Conservation (phyloP, 2,329 filamentous ascomycete species). For the Balansia obtecta region DNA sequence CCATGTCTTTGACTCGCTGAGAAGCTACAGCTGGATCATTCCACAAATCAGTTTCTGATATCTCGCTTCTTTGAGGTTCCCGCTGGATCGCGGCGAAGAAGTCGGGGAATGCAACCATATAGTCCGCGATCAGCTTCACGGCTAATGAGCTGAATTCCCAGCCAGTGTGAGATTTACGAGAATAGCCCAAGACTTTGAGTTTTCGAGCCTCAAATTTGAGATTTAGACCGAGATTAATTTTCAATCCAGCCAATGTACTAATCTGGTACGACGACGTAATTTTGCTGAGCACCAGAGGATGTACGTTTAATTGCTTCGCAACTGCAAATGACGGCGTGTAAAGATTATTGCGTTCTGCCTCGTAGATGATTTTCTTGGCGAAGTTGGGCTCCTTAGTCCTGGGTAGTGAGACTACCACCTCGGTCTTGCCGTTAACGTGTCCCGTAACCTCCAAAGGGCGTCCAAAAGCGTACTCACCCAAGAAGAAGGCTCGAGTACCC, state of each 20-base stretch:
- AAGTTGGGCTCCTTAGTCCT: conserved; percentile 72
- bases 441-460: conserved; percentile 72
- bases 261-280: conserved; percentile 92
- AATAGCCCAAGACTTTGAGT: conserved; percentile 91
- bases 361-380: conserved; percentile 56
- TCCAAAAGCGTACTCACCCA: conserved; percentile 88
- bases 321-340: conserved; percentile 87
- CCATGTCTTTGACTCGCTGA: conserved; percentile 82
- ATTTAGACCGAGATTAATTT: conserved; percentile 85
- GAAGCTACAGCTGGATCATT: conserved; percentile 57
- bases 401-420: conserved; percentile 63
- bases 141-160: conserved; percentile 94
- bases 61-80: conserved; percentile 76
- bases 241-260: conserved; percentile 60
- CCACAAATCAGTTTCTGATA: conserved; percentile 79
- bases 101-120: conserved; percentile 89
- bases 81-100: conserved; percentile 83
- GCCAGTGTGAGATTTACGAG: conserved; percentile 69
- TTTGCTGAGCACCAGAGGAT: conserved; percentile 83
- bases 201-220: conserved; percentile 95
- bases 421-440: conserved; percentile 62
- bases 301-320: conserved; percentile 67
- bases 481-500: conserved; percentile 76
- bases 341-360: conserved; percentile 56
- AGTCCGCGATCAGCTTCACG: conserved; percentile 66